Conservation (phyloP, 2,329 filamentous ascomycete genomes). For the Aspergillus quadrilineatus region DNA sequence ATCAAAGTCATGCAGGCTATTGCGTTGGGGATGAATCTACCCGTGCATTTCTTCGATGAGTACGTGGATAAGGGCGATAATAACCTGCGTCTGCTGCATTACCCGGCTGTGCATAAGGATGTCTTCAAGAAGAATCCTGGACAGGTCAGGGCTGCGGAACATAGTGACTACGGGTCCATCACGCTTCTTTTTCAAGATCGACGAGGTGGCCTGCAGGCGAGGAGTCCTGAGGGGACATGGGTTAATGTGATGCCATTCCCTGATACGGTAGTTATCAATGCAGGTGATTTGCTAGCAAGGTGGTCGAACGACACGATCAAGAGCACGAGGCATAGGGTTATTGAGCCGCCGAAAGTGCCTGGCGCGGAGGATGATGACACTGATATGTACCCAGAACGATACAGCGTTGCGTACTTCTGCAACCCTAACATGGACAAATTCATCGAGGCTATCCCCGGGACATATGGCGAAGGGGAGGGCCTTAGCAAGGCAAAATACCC, state of each 20-base stretch:
- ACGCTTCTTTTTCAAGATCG: slow-evolving; percentile 58
- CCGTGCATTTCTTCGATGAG: slow-evolving; percentile 70
- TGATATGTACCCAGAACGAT: slow-evolving; percentile 67
- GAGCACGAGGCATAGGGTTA: slow-evolving; percentile 85
- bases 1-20: slow-evolving; percentile 79
- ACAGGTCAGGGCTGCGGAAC: slow-evolving; percentile 74
- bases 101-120: slow-evolving; percentile 65
- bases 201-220: slow-evolving; percentile 59
- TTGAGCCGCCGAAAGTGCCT: slow-evolving; percentile 69
- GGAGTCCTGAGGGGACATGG: slow-evolving; percentile 72
- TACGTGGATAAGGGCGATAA: slow-evolving; percentile 71
- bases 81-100: slow-evolving; percentile 72
- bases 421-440: slow-evolving; percentile 75
- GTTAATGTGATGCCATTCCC: slow-evolving; percentile 80
- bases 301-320: slow-evolving; percentile 93
- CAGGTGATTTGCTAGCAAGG: slow-evolving; percentile 78
- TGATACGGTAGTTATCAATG: slow-evolving; percentile 82
- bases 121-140: slow-evolving; percentile 66
- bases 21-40: slow-evolving; percentile 74
- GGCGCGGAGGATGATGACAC: slow-evolving; percentile 40
- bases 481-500: slow-evolving; percentile 67
- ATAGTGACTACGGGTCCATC: slow-evolving; percentile 63
- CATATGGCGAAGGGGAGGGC: slow-evolving; percentile 56
- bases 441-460: slow-evolving; percentile 81
- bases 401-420: slow-evolving; percentile 91